Percentiles rank a stretch among this genome's conserved stretches.
These are phyloP conservation scores for Gossypium bickii DNA, from an alignment of 345 rosid genomes.

Conservation along the genomic window DNA sequence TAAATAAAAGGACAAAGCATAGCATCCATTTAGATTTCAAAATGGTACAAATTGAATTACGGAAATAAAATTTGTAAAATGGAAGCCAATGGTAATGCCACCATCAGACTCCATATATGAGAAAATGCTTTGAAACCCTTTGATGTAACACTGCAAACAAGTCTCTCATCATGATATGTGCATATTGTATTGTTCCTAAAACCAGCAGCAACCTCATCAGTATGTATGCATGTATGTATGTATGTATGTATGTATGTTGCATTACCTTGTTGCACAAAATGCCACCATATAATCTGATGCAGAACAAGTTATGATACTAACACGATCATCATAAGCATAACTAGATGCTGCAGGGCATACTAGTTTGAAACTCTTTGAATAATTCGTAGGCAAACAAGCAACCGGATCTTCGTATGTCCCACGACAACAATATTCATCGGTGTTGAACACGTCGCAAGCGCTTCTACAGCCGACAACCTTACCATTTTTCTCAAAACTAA, in stretches of 20 bases:
- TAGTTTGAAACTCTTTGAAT: conserved; percentile 51
- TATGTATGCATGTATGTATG: no score
- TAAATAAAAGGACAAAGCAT: neutral
- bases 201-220: neutral
- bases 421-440: conserved; percentile 56
- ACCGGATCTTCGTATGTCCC: conserved; percentile 36
- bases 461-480: conserved; percentile 54
- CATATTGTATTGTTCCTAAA: conserved; percentile 39
- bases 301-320: conserved; percentile 52
- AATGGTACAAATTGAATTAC: neutral
- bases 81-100: conserved; percentile 17
- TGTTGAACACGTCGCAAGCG: conserved; percentile 46
- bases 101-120: conserved; percentile 19
- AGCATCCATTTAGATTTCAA: neutral
- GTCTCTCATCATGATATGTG: conserved; percentile 27
- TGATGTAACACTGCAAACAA: conserved; percentile 27
- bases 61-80: conserved; percentile 18
- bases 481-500: conserved; percentile 29
- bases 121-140: conserved; percentile 18
- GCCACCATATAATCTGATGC: conserved; percentile 35
- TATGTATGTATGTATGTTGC: neutral
- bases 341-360: conserved; percentile 61
- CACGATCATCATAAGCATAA: conserved; percentile 44
- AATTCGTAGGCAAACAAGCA: conserved; percentile 44
- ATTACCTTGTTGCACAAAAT: conserved; percentile 45